Base-by-base conservation (phyloP, 495 filamentous ascomycete genomes). In the Tuber microsphaerosporum region DNA sequence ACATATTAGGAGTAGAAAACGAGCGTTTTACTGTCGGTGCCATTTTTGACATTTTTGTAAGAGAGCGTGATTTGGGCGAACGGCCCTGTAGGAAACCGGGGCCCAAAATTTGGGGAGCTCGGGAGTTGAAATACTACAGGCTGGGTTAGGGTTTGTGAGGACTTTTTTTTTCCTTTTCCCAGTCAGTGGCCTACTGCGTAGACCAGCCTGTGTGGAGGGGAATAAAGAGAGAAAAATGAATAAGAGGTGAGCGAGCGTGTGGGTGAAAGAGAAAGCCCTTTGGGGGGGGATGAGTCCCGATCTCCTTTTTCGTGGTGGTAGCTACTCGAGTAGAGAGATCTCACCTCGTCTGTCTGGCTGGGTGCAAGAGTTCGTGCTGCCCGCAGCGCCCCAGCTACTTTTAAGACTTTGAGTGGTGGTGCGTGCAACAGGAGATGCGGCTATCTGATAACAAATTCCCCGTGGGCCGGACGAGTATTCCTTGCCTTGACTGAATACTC, bases 61-160 rank as follows among this genome's bases (percentile, higher is more conserved):
- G 74, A 79, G 80, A 81, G 80, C 80, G 80, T 76, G 76, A 81
- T 82, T 82, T 82, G 75, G 79, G 78, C 75, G 81, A 77, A 82
- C 80, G 80, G 79, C 80, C 76, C 76, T 80, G 80, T 80, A 80
- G 81, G 76, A 80, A 77, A 75, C 75, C 75, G 73, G 75, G 74
- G 72, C 76, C 77, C 76, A 78, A 75, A 80, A 73, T 75, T 81
- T 81, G 73, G 79, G 74, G 73, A 69, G 80, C 75, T 81, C 71
- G 80, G 69, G 74, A 74, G 75, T 80, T 75, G 72, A 76, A 74
- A 80, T 76, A 82, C 75, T 82, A 81, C 76, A 76, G 74, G 80
- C 76, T 79, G 78, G 76, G 78, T 79, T 76, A 78, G 72, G 73
- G 72, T 74, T 79, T 31, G 56, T 31, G 19, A 34, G 56, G 56